A percentile compares a stretch with the other conserved stretches of the same genome.
Conservation (phyloP, 129 eudicot genomes). For the Helichrysum umbraculigerum region DNA sequence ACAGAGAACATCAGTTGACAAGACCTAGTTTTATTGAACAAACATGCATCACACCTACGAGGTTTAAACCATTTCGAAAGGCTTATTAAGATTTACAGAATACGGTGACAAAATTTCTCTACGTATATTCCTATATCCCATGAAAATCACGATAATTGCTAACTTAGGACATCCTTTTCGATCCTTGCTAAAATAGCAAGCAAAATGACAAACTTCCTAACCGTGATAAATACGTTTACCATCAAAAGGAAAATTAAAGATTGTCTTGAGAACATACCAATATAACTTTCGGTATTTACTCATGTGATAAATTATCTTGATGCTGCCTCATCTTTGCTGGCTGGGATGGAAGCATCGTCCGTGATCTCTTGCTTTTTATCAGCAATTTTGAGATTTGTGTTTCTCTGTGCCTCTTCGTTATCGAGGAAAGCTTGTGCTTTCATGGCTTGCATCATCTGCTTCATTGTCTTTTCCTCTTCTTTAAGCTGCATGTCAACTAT, state of each 20-base stretch:
- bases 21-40: background rate
- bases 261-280: slow-evolving; percentile 17
- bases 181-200: background rate
- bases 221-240: background rate
- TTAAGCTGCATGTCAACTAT: slow-evolving; percentile 75
- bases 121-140: background rate
- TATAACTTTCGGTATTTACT: slow-evolving; percentile 8
- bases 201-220: slow-evolving; percentile 2
- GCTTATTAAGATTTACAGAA: background rate
- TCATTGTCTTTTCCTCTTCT: slow-evolving; percentile 69
- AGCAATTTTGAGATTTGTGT: slow-evolving; percentile 33
- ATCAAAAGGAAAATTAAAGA: background rate
- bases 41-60: background rate
- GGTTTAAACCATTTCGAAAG: background rate
- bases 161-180: background rate
- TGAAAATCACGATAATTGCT: background rate
- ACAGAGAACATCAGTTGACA: background rate
- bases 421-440: slow-evolving; percentile 66
- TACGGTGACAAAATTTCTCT: background rate
- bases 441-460: slow-evolving; percentile 67
- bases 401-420: slow-evolving; percentile 48
- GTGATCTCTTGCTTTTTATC: slow-evolving; percentile 38
- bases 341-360: slow-evolving; percentile 15
- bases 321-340: slow-evolving; percentile 25
- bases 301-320: slow-evolving; percentile 15